A percentile compares a stretch with the other conserved stretches of the same genome.
Evolutionary conservation across 2,329 filamentous ascomycete species (phyloP).

Genomic region (Furcasterigmium furcatum): DNA sequence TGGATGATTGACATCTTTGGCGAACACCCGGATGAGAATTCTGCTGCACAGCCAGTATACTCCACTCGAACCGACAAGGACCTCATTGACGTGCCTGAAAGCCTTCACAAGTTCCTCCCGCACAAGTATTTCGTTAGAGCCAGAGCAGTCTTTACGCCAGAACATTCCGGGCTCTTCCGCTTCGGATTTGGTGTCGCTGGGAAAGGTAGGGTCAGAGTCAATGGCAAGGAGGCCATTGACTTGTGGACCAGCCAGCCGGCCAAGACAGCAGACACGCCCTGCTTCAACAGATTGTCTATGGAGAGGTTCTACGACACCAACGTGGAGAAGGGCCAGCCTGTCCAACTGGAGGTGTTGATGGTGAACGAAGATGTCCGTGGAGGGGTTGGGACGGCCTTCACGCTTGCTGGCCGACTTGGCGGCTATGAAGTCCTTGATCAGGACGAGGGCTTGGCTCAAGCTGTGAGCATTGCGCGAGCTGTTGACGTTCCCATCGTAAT

Average conservation of each 20-base stretch:
- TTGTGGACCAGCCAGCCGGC: conserved; percentile 13
- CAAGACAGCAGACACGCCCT: conserved; percentile 11
- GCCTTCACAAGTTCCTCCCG: conserved; percentile 8
- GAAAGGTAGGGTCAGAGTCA: conserved; percentile 19
- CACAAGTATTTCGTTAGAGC: conserved; percentile 11
- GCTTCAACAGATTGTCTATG: conserved; percentile 12
- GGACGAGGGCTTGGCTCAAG: conserved; percentile 8
- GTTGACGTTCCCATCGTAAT: conserved; percentile 53
- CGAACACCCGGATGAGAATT: conserved; percentile 7
- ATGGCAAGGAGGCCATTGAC: conserved; percentile 19
- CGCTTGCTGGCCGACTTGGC: conserved; percentile 43
- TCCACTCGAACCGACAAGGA: conserved; percentile 9
- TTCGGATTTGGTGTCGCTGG: conserved; percentile 14
- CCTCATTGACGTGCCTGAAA: conserved; percentile 10
- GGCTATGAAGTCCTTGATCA: conserved; percentile 52
- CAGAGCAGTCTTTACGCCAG: conserved; percentile 6
- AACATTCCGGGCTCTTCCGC: conserved; percentile 4
- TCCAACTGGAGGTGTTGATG: conserved; percentile 8
- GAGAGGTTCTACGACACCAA: conserved; percentile 7
- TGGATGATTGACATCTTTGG: conserved; percentile 11
- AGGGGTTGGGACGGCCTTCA: conserved; percentile 15
- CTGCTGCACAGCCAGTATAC: conserved; percentile 1
- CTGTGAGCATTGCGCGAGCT: conserved; percentile 37
- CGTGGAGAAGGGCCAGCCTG: conserved; percentile 1
- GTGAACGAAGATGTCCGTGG: conserved; percentile 16